Evolutionary conservation across 2,329 filamentous ascomycete genomes (phyloP).

Genomic region (Seiridium unicorne): DNA sequence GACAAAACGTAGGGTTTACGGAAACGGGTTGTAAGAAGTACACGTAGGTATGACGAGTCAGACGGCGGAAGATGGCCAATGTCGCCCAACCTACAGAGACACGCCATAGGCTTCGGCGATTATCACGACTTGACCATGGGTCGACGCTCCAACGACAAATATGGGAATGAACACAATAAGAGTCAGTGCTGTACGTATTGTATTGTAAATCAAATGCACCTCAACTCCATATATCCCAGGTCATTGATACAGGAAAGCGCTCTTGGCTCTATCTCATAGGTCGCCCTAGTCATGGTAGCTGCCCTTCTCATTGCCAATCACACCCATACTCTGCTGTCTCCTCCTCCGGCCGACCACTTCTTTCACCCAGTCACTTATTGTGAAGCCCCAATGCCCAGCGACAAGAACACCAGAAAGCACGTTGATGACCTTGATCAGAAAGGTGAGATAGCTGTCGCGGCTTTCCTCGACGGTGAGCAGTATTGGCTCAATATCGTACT

Average conservation of each 20-base stretch:
- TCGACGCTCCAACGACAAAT: not conserved
- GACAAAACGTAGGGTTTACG: too few species aligned
- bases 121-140: not conserved
- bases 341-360: slow-evolving; percentile 53
- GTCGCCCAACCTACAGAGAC: too few species aligned
- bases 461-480: slow-evolving; percentile 81
- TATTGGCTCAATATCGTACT: slow-evolving; percentile 98
- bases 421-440: slow-evolving; percentile 84
- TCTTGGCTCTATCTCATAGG: not conserved
- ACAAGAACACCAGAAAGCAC: slow-evolving; percentile 89
- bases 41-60: too few species aligned
- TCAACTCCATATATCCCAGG: not conserved
- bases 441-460: slow-evolving; percentile 69
- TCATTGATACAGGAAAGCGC: not conserved
- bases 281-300: slow-evolving; percentile 25
- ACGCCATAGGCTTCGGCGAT: too few species aligned
- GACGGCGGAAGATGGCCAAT: too few species aligned
- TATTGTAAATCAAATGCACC: not conserved
- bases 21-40: too few species aligned
- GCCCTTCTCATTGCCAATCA: slow-evolving; percentile 47
- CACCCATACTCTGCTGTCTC: slow-evolving; percentile 43
- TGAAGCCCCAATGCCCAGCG: slow-evolving; percentile 90
- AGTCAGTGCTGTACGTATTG: not conserved
- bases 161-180: not conserved
- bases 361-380: slow-evolving; percentile 72